Conservation (phyloP, 192 early-diverging fungal species). For the Lunasporangiospora selenospora region DNA sequence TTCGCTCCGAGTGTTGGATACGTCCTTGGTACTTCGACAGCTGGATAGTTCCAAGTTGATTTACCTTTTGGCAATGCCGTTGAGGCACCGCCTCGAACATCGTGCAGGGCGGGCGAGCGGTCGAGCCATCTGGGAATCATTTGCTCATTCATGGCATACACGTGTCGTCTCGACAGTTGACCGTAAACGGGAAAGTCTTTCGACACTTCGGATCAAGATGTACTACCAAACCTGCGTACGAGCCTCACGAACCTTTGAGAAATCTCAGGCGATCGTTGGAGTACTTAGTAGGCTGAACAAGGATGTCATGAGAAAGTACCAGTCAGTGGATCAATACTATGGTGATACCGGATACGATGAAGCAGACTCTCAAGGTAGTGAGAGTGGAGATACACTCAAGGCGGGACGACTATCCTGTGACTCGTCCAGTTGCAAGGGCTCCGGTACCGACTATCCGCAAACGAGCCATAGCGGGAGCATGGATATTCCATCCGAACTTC, state of each 20-base stretch:
- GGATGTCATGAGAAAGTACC: conserved; percentile 15
- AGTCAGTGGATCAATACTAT: conserved; percentile 12
- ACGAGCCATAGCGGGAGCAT: conserved; percentile 1
- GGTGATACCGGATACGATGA: neutral
- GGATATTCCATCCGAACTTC: no score
- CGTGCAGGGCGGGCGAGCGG: conserved; percentile 19
- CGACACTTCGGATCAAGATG: conserved; percentile 42
- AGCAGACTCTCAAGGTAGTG: no score
- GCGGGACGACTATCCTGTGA: neutral
- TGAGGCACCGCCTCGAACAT: conserved; percentile 35
- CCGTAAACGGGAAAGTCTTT: conserved; percentile 41
- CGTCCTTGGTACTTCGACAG: conserved; percentile 20
- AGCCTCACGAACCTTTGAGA: conserved; percentile 33
- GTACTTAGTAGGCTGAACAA: conserved; percentile 26
- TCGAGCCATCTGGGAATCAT: conserved; percentile 33
- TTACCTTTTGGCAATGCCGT: conserved; percentile 43
- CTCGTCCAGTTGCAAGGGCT: conserved; percentile 5
- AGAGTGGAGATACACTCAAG: no score
- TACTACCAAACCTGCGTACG: conserved; percentile 45
- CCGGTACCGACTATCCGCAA: conserved; percentile 18
- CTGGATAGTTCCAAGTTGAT: conserved; percentile 36
- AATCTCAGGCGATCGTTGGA: conserved; percentile 20
- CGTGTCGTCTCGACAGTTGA: conserved; percentile 34
- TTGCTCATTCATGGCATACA: conserved; percentile 37
- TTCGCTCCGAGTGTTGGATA: conserved; percentile 30